These are phyloP conservation scores for Keithomyces neogunnii DNA, from an alignment of 2,329 filamentous ascomycete genomes.

Conservation along the genomic window DNA sequence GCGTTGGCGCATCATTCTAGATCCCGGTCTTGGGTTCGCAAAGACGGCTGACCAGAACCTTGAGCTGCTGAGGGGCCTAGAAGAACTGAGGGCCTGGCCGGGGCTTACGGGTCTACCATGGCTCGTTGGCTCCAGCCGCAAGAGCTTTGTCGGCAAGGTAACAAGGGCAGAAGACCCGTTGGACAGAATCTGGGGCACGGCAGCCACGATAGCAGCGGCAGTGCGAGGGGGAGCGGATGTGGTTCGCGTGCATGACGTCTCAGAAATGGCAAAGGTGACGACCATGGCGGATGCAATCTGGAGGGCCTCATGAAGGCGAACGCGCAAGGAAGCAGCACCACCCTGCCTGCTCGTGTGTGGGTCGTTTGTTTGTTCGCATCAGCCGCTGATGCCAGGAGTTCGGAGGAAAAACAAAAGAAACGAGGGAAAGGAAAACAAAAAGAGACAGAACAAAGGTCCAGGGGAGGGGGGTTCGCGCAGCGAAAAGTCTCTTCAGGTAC, in stretches of 20 bases:
- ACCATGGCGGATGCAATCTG: constrained; percentile 93
- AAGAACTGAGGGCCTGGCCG: constrained; percentile 54
- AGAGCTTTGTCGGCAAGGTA: constrained; percentile 77
- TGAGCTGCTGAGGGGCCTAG: constrained; percentile 61
- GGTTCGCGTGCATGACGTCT: constrained; percentile 83
- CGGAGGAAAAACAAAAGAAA: not conserved
- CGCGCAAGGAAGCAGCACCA: not conserved
- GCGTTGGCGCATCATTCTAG: constrained; percentile 89
- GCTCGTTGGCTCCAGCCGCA: constrained; percentile 83
- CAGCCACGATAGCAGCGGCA: constrained; percentile 77
- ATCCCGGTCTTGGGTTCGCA: constrained; percentile 90
- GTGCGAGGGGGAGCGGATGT: constrained; percentile 85
- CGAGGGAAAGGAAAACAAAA: not conserved
- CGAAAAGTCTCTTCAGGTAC: constrained; percentile 5
- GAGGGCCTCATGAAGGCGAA: constrained; percentile 29
- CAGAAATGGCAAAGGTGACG: constrained; percentile 75
- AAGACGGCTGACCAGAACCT: constrained; percentile 78
- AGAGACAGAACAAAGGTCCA: not conserved
- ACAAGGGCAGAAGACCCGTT: constrained; percentile 66
- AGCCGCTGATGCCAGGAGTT: not conserved
- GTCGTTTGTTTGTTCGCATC: not conserved
- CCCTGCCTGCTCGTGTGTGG: not conserved
- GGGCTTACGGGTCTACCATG: constrained; percentile 68
- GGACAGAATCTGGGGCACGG: constrained; percentile 76
- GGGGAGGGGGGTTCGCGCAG: not conserved